Evolutionary conservation across 768 basidiomycete genomes (phyloP).

Genomic region (Tubosaeta sp.): DNA sequence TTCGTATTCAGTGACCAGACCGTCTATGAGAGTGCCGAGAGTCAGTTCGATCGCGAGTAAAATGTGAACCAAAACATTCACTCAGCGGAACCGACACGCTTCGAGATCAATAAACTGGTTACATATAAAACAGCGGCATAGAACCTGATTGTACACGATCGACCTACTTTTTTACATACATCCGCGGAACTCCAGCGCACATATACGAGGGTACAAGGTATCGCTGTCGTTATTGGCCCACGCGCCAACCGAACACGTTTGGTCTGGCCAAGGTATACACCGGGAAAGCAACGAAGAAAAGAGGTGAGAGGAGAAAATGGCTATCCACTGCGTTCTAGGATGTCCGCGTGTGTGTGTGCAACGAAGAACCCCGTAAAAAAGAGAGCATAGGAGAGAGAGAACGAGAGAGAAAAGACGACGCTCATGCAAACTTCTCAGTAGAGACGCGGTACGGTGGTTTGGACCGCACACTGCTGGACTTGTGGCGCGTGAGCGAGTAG

Average conservation of each 20-base stretch:
- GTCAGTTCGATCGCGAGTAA: too few species aligned
- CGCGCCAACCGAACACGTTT: background rate
- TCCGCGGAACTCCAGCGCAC: background rate
- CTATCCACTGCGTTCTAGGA: background rate
- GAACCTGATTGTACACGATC: conserved; percentile 11
- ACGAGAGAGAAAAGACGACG: background rate
- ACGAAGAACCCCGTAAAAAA: background rate
- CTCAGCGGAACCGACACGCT: background rate
- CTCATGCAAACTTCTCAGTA: conserved; percentile 16
- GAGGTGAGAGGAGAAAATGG: background rate
- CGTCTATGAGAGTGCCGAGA: too few species aligned
- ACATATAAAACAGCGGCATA: conserved; percentile 12
- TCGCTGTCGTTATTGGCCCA: conserved; percentile 13
- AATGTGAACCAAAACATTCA: background rate
- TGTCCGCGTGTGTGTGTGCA: background rate
- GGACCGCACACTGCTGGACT: conserved; percentile 14
- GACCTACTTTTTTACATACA: conserved; percentile 5
- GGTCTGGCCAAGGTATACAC: conserved; percentile 5
- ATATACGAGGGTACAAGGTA: conserved; percentile 14
- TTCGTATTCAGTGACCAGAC: too few species aligned
- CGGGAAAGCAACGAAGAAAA: background rate
- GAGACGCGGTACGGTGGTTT: conserved; percentile 9
- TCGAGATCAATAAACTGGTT: background rate
- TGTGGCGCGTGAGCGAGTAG: conserved; percentile 18
- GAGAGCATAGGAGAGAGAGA: background rate